These are phyloP conservation scores for Themeda triandra DNA, from an alignment of 176 grass and related monocot species.

Conservation along the genomic window DNA sequence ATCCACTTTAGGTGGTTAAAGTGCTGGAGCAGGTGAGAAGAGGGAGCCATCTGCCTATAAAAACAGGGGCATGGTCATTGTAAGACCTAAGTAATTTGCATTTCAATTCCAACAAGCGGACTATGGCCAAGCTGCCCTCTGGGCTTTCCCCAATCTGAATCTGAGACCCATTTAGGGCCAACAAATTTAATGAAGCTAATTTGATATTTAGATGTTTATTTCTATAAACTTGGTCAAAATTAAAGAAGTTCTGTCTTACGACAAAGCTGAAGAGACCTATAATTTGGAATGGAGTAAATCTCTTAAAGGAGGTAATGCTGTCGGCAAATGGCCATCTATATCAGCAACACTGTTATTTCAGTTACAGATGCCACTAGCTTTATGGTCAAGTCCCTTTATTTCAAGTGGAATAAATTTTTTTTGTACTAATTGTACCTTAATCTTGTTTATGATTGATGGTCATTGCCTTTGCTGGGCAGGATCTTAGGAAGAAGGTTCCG, in stretches of 20 bases:
- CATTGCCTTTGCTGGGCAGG: conserved; percentile 44
- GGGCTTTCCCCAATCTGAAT: too few relatives aligned
- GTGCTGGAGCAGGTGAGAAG: too few relatives aligned
- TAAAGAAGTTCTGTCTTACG: background rate
- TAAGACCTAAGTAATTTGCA: too few relatives aligned
- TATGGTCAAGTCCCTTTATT: conserved; percentile 4
- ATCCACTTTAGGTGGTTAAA: too few relatives aligned
- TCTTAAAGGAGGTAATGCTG: background rate
- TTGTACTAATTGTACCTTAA: background rate
- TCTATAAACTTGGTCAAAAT: background rate
- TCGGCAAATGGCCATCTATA: background rate
- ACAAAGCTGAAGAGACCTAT: background rate
- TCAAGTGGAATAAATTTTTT: background rate
- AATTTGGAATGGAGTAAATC: background rate
- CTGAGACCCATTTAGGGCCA: too few relatives aligned
- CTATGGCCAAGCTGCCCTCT: too few relatives aligned
- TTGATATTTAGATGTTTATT: background rate
- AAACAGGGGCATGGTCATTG: too few relatives aligned
- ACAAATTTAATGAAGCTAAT: background rate
- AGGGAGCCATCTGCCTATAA: too few relatives aligned
- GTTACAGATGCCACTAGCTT: background rate
- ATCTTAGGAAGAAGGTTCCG: conserved; percentile 63
- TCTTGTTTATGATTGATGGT: background rate
- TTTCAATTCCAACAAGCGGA: too few relatives aligned
- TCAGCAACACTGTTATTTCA: background rate